These are phyloP conservation scores for Lipomyces oligophaga DNA, from an alignment of 805 yeast genomes.

Conservation along the genomic window DNA sequence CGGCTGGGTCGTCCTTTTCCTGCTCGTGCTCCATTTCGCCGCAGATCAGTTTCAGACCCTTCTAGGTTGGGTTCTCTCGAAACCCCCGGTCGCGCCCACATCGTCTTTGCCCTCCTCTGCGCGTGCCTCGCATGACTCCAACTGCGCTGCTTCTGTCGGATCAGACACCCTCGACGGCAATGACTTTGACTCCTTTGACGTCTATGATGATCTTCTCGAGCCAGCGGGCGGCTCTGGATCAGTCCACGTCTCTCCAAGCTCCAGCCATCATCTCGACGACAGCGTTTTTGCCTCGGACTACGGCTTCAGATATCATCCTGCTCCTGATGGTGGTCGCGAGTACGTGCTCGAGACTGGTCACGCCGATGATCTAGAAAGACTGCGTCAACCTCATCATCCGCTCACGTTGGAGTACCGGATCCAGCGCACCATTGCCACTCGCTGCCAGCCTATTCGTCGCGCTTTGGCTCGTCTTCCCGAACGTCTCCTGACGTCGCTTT, in stretches of 20 bases:
- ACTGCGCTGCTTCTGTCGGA: constrained; percentile 12
- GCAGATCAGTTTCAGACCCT: constrained; percentile 51
- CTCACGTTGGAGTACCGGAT: constrained; percentile 21
- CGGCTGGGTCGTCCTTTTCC: constrained; percentile 56
- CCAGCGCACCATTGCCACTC: constrained; percentile 16
- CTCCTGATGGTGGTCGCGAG: constrained; percentile 34
- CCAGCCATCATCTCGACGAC: no score
- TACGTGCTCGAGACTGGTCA: constrained; percentile 18
- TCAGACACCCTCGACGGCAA: constrained; percentile 18
- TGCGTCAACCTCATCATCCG: constrained; percentile 14
- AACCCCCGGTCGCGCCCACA: background rate
- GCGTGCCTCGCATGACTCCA: constrained; percentile 9
- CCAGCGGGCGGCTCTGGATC: background rate
- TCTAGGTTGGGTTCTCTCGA: constrained; percentile 42
- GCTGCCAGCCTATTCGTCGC: constrained; percentile 18
- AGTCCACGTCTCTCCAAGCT: background rate
- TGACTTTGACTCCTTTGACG: constrained; percentile 3
- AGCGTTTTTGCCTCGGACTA: constrained; percentile 13
- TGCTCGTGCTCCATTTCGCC: constrained; percentile 52
- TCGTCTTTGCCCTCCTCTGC: background rate
- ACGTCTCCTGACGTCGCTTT: constrained; percentile 30
- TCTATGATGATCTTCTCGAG: no score
- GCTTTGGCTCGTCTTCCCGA: constrained; percentile 27
- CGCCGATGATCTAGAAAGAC: constrained; percentile 21
- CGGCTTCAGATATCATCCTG: constrained; percentile 34